Base-by-base conservation (phyloP, 2,329 filamentous ascomycete genomes). In the Epicoccum nigrum region DNA sequence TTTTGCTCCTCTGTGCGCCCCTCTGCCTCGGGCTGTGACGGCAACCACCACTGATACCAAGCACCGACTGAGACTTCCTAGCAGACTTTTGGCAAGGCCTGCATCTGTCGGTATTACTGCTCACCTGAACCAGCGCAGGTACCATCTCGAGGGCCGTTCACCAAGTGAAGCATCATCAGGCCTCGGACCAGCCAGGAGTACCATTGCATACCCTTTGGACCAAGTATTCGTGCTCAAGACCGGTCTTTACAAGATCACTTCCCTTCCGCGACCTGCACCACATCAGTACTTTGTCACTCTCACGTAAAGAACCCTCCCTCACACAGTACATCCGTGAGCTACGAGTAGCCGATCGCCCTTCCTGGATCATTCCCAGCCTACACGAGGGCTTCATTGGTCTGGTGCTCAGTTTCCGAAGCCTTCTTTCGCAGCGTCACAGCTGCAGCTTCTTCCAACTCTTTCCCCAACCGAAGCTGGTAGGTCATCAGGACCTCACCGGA, bases 341-440 rank as follows among this genome's bases (percentile, higher is more conserved):
- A 64, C 63, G 49, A 61, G 52, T 56, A 58, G 56, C 54, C 56
- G 37, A 38, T 60, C 72, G 75, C 77, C 77, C 76, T 77, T 71
- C 68, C 74, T 81, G 77, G 77, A 80, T 79, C 73, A 74, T 67
- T 72, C 71, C 64, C 73, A 71, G 67, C 64, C 75, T 64, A 70
- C 75, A 74, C 74, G 75, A 73, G 76, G 74, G 74, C 73, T 75
- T 67, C 75, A 75, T 73, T 81, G 78, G 78, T 67, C 76, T 46
- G 73, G 67, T 68, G 68, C 64, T 51, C 69, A 73, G 43, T 68
- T 74, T 51, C 64, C 69, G 42, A 65, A 64, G 67, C 66, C 66
- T 58, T 64, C 67, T 55, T 68, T 68, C 61, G 63, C 69, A 69
- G 60, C 68, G 60, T 69, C 73, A 64, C 71, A 73, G 55, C 63